Evolutionary conservation across 129 eudicot species (phyloP).

Genomic region (Flaveria robusta): DNA sequence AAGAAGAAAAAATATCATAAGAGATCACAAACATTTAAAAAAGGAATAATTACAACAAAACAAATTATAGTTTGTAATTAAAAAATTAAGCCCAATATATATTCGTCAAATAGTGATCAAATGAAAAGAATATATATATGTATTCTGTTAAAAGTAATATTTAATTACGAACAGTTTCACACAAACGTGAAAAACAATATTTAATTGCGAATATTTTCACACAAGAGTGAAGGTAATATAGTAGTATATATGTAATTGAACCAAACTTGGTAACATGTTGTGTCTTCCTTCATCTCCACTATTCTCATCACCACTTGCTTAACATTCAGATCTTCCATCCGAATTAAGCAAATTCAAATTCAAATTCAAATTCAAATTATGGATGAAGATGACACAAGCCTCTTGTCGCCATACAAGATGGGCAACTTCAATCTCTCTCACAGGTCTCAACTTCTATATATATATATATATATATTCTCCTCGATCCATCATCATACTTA

Average conservation of each 20-base stretch:
- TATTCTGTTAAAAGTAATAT: too few relatives aligned
- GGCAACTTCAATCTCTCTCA: conserved; percentile 78
- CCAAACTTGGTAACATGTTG: background rate
- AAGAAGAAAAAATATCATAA: too few relatives aligned
- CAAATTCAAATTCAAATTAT: background rate
- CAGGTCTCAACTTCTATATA: conserved; percentile 44
- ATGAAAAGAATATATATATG: background rate
- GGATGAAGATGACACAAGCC: conserved; percentile 48
- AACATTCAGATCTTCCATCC: conserved; percentile 18
- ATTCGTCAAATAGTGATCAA: background rate
- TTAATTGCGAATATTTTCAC: background rate
- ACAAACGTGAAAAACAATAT: background rate
- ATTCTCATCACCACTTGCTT: background rate
- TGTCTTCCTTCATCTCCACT: background rate
- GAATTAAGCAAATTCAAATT: background rate
- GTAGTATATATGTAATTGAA: too few relatives aligned
- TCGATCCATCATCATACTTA: too few relatives aligned
- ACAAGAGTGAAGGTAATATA: background rate
- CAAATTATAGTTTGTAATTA: background rate
- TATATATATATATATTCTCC: too few relatives aligned
- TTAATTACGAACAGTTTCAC: too few relatives aligned
- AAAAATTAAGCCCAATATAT: too few relatives aligned
- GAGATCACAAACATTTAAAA: background rate
- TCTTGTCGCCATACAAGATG: conserved; percentile 83
- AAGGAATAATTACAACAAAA: too few relatives aligned